Conservation (phyloP, 345 rosid genomes). For the Aquilaria malaccensis region DNA sequence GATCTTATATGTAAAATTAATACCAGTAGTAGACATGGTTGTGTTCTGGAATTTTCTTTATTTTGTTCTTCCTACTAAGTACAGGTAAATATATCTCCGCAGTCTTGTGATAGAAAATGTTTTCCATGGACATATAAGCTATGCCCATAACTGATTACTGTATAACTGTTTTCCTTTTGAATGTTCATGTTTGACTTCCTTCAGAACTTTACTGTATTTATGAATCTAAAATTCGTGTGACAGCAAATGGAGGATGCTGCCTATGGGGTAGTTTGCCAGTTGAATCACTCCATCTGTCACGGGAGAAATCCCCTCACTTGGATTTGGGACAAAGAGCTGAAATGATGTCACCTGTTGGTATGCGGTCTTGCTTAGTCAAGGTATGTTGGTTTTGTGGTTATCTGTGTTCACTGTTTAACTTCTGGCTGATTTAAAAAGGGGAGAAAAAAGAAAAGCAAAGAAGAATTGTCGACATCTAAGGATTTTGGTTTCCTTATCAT, state of each 20-base stretch:
- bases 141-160: not conserved
- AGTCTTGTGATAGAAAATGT: too few species aligned
- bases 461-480: too few species aligned
- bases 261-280: constrained; percentile 73
- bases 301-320: constrained; percentile 82
- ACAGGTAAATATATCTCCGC: too few species aligned
- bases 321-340: constrained; percentile 81
- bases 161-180: not conserved
- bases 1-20: constrained; percentile 2
- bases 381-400: constrained; percentile 27
- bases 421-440: too few species aligned
- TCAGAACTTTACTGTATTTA: constrained; percentile 9
- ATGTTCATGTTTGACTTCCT: not conserved
- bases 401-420: not conserved
- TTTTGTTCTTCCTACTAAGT: not conserved
- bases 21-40: not conserved
- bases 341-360: constrained; percentile 49
- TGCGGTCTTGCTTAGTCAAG: constrained; percentile 81
- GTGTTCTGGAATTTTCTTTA: constrained; percentile 19
- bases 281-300: constrained; percentile 55
- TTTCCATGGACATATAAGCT: too few species aligned
- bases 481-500: too few species aligned
- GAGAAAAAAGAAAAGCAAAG: too few species aligned
- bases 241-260: constrained; percentile 89
- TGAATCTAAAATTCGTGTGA: constrained; percentile 9